These are phyloP conservation scores for Terana coerulea DNA, from an alignment of 768 basidiomycete genomes.

Conservation along the genomic window DNA sequence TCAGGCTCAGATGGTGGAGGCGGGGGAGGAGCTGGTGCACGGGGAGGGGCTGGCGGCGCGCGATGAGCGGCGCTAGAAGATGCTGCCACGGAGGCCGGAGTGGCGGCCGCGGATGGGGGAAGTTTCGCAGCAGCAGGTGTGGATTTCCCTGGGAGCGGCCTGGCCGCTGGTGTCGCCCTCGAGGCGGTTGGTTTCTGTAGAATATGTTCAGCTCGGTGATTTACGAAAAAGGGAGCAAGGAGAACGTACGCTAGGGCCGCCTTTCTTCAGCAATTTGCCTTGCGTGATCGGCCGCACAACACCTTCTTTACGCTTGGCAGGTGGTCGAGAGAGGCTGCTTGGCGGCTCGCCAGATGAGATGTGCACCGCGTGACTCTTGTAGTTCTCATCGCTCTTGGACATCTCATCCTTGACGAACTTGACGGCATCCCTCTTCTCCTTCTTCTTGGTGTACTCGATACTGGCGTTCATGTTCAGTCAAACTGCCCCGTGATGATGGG, in stretches of 20 bases:
- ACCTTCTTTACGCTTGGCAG: slow-evolving; percentile 86
- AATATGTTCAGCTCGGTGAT: neutral
- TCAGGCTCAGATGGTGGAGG: slow-evolving; percentile 60
- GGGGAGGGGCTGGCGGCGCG: slow-evolving; percentile 40
- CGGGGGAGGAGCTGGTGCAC: slow-evolving; percentile 31
- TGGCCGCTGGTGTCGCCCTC: slow-evolving; percentile 52
- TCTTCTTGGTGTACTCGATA: slow-evolving; percentile 92
- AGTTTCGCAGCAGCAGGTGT: slow-evolving; percentile 29
- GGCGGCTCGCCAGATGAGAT: slow-evolving; percentile 88
- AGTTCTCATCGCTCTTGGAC: slow-evolving; percentile 69
- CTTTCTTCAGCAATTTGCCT: slow-evolving; percentile 74
- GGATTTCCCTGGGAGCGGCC: slow-evolving; percentile 61
- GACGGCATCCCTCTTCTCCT: slow-evolving; percentile 87
- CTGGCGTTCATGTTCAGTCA: too few species aligned
- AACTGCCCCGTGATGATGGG: slow-evolving; percentile 2
- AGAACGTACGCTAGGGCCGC: slow-evolving; percentile 51
- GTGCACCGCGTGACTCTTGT: slow-evolving; percentile 91
- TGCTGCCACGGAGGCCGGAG: slow-evolving; percentile 30
- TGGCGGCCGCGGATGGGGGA: slow-evolving; percentile 27
- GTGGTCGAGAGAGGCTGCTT: slow-evolving; percentile 75
- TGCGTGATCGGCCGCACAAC: slow-evolving; percentile 79
- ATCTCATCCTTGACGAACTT: slow-evolving; percentile 89
- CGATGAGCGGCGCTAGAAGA: slow-evolving; percentile 35
- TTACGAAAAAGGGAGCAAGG: neutral
- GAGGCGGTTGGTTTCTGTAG: slow-evolving; percentile 41